Evolutionary conservation across 2,329 filamentous ascomycete genomes (phyloP).

Genomic region (Ophiostoma quercus): DNA sequence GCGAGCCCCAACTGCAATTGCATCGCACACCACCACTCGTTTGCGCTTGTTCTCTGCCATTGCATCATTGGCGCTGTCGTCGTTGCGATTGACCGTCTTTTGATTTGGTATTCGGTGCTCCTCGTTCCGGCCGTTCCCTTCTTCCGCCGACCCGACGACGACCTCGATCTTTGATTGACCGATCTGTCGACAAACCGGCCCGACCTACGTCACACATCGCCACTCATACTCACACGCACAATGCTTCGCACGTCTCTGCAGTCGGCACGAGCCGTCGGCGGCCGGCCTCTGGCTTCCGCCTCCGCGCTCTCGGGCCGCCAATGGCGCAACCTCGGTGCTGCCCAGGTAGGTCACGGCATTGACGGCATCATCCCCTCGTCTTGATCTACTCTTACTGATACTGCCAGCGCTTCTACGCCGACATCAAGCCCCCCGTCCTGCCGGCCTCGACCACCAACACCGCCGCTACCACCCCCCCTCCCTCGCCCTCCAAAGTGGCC

Average conservation of each 20-base stretch:
- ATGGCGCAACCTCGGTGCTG: conserved; percentile 45
- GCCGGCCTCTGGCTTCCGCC: conserved; percentile 47
- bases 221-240: conserved; percentile 28
- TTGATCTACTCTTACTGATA: neutral
- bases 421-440: conserved; percentile 40
- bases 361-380: neutral
- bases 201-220: neutral
- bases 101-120: neutral
- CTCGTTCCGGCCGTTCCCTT: neutral
- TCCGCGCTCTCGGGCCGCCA: conserved; percentile 46
- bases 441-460: conserved; percentile 49
- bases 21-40: conserved; percentile 12
- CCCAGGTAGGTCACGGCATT: conserved; percentile 22
- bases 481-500: conserved; percentile 36
- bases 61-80: conserved; percentile 6
- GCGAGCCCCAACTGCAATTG: conserved; percentile 14
- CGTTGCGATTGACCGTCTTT: neutral
- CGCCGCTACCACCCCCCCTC: conserved; percentile 34
- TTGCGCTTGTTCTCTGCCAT: neutral
- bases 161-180: neutral
- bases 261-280: conserved; percentile 56
- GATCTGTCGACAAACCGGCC: neutral
- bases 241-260: conserved; percentile 67
- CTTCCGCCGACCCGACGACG: neutral
- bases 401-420: conserved; percentile 53